Percentiles rank a stretch among this genome's conserved stretches.
phyloP scores from a whole-genome alignment of 257 asterid species.

The Solanum okadae region DNA sequence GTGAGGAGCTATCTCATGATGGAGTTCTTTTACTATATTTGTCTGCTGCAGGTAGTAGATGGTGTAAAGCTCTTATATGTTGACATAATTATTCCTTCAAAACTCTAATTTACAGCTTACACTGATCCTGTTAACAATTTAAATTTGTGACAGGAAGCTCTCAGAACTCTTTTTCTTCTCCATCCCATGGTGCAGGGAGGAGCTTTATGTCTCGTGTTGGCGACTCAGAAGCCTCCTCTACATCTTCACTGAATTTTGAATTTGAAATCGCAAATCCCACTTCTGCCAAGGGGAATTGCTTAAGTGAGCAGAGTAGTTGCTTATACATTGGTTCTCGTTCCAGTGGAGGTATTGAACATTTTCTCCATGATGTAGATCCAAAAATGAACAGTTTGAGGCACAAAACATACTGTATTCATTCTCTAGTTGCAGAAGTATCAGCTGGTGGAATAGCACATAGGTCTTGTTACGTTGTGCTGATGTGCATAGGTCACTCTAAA shows the following conservation, averaged over 20 bases:
- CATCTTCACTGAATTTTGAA: slow-evolving; percentile 25
- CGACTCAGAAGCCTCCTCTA: slow-evolving; percentile 36
- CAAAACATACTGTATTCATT: background rate
- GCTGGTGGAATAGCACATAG: background rate
- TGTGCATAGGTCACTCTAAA: background rate
- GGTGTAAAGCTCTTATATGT: slow-evolving; percentile 1
- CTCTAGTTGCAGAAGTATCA: background rate
- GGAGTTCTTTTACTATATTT: slow-evolving; percentile 75
- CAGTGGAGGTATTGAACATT: slow-evolving; percentile 48
- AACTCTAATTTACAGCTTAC: background rate
- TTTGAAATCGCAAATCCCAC: slow-evolving; percentile 27
- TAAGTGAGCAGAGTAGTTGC: slow-evolving; percentile 30
- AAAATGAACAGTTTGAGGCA: background rate
- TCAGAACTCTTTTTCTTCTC: slow-evolving; percentile 36
- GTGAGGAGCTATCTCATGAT: slow-evolving; percentile 94
- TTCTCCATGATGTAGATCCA: background rate
- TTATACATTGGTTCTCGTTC: slow-evolving; percentile 68
- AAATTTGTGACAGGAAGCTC: slow-evolving; percentile 44
- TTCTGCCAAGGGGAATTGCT: slow-evolving; percentile 22
- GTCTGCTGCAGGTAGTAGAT: slow-evolving; percentile 63
- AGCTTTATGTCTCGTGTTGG: slow-evolving; percentile 48
- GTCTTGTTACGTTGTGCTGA: background rate
- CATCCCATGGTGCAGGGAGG: slow-evolving; percentile 47
- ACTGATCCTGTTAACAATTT: slow-evolving; percentile 5
- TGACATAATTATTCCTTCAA: background rate